Percentiles rank a stretch among this genome's conserved stretches.
phyloP scores from a whole-genome alignment of 495 filamentous ascomycete species.

The Trichoderma asperelloides region DNA sequence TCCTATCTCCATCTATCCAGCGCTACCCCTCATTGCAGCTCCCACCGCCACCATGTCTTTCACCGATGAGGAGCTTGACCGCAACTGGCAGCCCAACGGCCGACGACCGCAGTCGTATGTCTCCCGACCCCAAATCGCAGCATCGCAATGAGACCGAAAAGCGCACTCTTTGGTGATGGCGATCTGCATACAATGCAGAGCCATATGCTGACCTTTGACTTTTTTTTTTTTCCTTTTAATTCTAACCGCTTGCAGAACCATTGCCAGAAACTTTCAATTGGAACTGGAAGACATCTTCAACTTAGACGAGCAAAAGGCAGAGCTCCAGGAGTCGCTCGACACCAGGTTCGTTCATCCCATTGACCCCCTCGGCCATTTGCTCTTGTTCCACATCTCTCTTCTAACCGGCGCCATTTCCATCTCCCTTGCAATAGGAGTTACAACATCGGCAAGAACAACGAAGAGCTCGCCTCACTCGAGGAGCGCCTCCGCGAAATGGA shows the following conservation, averaged over 20 bases:
- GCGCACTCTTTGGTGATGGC: background rate
- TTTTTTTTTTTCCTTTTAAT: background rate
- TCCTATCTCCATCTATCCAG: background rate
- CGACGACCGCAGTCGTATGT: conserved; percentile 76
- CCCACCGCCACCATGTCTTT: conserved; percentile 23
- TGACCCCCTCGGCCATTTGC: background rate
- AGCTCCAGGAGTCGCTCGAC: conserved; percentile 68
- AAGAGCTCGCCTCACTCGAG: conserved; percentile 80
- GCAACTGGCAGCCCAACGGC: conserved; percentile 67
- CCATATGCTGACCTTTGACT: background rate
- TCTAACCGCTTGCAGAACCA: conserved; percentile 58
- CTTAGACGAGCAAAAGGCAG: conserved; percentile 69
- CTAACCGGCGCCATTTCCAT: background rate
- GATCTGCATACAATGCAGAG: background rate
- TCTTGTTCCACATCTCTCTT: background rate
- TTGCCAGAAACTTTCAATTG: conserved; percentile 78
- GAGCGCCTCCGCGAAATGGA: conserved; percentile 77
- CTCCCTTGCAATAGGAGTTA: conserved; percentile 45
- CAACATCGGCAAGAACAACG: conserved; percentile 60
- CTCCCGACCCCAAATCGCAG: background rate
- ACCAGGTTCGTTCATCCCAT: conserved; percentile 57
- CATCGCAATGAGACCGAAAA: conserved; percentile 1
- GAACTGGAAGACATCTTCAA: conserved; percentile 84
- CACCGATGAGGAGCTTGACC: conserved; percentile 56
- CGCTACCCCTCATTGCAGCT: background rate